Evolutionary conservation across 129 eudicot genomes (phyloP).

Genomic region (Flaveria ramosissima): DNA sequence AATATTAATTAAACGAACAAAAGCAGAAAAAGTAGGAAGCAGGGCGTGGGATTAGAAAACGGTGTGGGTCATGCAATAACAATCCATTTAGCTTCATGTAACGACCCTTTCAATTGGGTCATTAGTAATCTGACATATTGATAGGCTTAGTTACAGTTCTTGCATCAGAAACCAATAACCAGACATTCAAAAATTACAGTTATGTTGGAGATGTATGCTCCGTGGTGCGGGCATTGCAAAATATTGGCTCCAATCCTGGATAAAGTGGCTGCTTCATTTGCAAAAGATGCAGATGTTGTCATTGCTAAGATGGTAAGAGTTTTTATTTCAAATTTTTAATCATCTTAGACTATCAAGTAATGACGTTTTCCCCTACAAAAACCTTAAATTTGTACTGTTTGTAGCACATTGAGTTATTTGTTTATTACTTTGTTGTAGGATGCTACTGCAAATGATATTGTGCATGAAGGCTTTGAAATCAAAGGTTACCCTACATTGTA

Average conservation of each 20-base stretch:
- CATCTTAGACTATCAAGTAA: not conserved
- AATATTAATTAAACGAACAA: not conserved
- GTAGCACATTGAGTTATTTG: not conserved
- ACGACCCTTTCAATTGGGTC: not conserved
- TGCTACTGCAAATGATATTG: slow-evolving; percentile 83
- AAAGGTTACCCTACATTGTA: slow-evolving; percentile 91
- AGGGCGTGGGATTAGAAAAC: too few relatives aligned
- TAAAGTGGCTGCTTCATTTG: slow-evolving; percentile 75
- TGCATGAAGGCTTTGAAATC: slow-evolving; percentile 54
- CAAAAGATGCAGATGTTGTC: slow-evolving; percentile 57
- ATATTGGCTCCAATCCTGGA: slow-evolving; percentile 88
- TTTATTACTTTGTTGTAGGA: slow-evolving; percentile 46
- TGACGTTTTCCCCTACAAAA: not conserved
- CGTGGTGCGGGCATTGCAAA: slow-evolving; percentile 97
- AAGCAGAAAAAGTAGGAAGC: not conserved
- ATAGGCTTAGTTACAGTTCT: slow-evolving; percentile 10
- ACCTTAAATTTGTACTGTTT: not conserved
- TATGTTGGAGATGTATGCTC: slow-evolving; percentile 84
- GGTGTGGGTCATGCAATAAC: not conserved
- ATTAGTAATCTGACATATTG: too few relatives aligned
- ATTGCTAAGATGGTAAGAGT: slow-evolving; percentile 87
- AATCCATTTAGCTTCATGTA: not conserved
- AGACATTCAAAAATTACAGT: slow-evolving; percentile 43
- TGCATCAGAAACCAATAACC: not conserved
- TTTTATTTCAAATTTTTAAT: slow-evolving; percentile 7